Evolutionary conservation across 2,329 filamentous ascomycete genomes (phyloP).

Genomic region (Trichoderma koningiopsis): DNA sequence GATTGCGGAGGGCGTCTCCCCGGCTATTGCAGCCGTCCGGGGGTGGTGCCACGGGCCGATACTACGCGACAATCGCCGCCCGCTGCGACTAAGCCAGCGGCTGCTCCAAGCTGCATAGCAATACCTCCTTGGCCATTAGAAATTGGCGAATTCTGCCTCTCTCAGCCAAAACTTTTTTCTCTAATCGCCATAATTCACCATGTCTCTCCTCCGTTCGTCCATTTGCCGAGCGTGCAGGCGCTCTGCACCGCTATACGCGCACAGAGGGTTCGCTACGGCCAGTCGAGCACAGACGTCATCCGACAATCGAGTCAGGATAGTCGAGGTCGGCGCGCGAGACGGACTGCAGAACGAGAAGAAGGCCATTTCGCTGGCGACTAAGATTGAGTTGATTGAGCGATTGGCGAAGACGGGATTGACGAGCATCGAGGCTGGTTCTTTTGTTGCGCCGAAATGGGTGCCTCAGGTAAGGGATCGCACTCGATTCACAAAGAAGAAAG

Average conservation of each 20-base stretch:
- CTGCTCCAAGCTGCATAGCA: neutral
- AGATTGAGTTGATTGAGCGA: conserved; percentile 73
- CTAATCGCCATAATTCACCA: conserved; percentile 27
- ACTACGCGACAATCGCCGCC: conserved; percentile 25
- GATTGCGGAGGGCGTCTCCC: conserved; percentile 14
- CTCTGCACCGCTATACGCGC: conserved; percentile 35
- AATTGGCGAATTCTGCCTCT: neutral
- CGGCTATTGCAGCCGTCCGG: conserved; percentile 17
- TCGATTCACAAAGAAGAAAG: no score
- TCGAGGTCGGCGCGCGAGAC: conserved; percentile 83
- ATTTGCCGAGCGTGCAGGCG: conserved; percentile 45
- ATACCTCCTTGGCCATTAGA: neutral
- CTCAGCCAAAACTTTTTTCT: neutral
- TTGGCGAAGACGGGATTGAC: conserved; percentile 68
- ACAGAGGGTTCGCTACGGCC: conserved; percentile 46
- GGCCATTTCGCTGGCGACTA: conserved; percentile 69
- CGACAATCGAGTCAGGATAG: conserved; percentile 61
- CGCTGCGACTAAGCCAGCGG: conserved; percentile 6
- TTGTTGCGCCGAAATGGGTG: conserved; percentile 82
- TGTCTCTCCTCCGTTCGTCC: conserved; percentile 42
- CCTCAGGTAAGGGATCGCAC: conserved; percentile 62
- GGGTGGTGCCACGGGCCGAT: conserved; percentile 23
- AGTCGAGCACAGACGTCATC: conserved; percentile 34
- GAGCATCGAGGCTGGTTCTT: conserved; percentile 79
- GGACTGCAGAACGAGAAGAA: conserved; percentile 85